Evolutionary conservation across 2,329 filamentous ascomycete genomes (phyloP), one percentile per base, ranked within the genome.

Genomic region (Aspergillus japonicus): DNA sequence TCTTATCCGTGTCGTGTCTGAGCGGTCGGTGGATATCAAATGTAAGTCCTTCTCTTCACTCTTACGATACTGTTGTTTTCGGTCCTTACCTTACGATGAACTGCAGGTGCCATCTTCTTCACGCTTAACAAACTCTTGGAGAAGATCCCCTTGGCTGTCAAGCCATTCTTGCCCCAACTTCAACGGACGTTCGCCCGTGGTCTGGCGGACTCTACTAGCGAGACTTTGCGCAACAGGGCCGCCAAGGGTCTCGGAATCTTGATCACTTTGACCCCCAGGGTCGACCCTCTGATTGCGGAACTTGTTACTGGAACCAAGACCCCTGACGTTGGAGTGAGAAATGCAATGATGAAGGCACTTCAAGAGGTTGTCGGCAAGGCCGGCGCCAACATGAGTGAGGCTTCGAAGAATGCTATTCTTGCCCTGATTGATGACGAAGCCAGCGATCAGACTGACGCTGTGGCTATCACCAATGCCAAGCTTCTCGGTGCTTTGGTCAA

Each of bases 171-270:
- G 72, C 95, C 95, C 10, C 95, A 99, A 73, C 84, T 99, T 56
- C 95, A 99, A 77, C 87, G 95, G 62, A 99, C 95, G 0, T 99
- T 99, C 79, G 94, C 95, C 59, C 96, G 97, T 78, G 94, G 93
- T 47, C 83, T 99, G 53, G 95, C 95, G 3, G 96, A 99, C 76
- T 88, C 92, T 0, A 91, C 92, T 0, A 98, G 94, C 74, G 94
- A 98, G 67, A 82, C 93, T 21, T 80, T 99, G 60, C 87, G 96
- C 65, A 89, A 88, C 60, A 87, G 96, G 66, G 95, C 96, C 55
- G 95, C 95, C 42, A 96, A 95, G 79, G 95, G 95, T 51, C 80
- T 99, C 52, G 95, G 96, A 60, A 98, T 94, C 10, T 79, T 99
- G 62, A 99, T 99, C 79, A 96, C 93, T 62, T 87, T 97, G 71